A percentile compares a stretch with the other conserved stretches of the same genome.
phyloP scores from a whole-genome alignment of 192 early-diverging fungal species.

The Thamnidium elegans region DNA sequence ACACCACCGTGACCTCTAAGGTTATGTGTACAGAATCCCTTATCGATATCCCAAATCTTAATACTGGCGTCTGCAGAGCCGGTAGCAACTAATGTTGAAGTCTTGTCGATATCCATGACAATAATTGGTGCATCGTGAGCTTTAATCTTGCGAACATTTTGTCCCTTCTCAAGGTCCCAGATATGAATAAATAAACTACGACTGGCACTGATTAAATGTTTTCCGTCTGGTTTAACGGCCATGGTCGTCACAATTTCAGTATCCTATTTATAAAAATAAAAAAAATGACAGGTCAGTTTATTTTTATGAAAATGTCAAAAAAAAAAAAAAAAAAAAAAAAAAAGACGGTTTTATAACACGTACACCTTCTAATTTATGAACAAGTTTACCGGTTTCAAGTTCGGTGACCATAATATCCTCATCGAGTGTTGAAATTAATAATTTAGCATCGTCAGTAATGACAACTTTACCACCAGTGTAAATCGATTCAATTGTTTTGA shows the following conservation, averaged over 20 bases:
- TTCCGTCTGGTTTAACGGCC: conserved; percentile 75
- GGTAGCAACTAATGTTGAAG: conserved; percentile 92
- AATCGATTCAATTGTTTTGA: conserved; percentile 81
- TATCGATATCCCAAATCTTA: conserved; percentile 94
- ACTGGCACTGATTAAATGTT: conserved; percentile 75
- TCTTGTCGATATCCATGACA: conserved; percentile 85
- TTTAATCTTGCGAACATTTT: conserved; percentile 65
- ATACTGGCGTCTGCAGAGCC: conserved; percentile 95
- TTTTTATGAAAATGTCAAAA: no score
- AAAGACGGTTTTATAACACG: not conserved
- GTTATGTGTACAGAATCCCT: conserved; percentile 92
- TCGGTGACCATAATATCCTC: conserved; percentile 81
- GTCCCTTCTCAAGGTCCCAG: conserved; percentile 71
- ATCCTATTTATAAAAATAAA: conserved; percentile 43
- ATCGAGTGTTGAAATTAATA: conserved; percentile 73
- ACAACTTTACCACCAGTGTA: conserved; percentile 88
- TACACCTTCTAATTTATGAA: conserved; percentile 66
- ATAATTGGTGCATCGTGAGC: conserved; percentile 93
- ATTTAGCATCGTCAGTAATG: conserved; percentile 62
- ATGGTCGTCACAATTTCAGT: conserved; percentile 87
- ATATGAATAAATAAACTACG: conserved; percentile 74
- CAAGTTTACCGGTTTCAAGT: conserved; percentile 59
- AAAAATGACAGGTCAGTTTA: no score
- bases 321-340: not conserved
- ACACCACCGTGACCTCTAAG: conserved; percentile 92